A percentile compares a stretch with the other conserved stretches of the same genome.
Evolutionary conservation across 2,329 filamentous ascomycete genomes (phyloP).

Genomic region (Talaromyces amestolkiae): DNA sequence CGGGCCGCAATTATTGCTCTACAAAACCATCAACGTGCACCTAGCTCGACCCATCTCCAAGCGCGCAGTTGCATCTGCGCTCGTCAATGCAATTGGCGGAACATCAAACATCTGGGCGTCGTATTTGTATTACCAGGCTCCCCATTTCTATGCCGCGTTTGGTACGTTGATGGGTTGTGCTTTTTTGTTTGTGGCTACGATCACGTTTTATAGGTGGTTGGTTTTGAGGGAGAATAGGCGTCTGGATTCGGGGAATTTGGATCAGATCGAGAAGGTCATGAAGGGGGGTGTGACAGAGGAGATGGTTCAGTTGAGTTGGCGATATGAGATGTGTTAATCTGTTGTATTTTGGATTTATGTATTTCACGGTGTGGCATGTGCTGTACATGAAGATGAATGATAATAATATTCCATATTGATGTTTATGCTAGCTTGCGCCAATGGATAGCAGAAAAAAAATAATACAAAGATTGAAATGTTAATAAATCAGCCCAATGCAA

Average conservation of each 20-base stretch:
- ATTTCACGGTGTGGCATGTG: too few species aligned
- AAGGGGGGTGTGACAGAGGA: conserved; percentile 46
- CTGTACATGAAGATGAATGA: background rate
- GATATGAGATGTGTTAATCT: conserved; percentile 43
- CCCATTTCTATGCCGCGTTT: conserved; percentile 6
- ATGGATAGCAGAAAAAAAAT: background rate
- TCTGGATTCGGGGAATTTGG: conserved; percentile 38
- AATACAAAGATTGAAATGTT: conserved; percentile 2
- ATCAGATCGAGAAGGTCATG: conserved; percentile 39
- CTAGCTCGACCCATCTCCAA: conserved; percentile 55
- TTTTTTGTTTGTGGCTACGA: conserved; percentile 21
- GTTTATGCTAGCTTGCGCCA: conserved; percentile 5
- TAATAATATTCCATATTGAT: background rate
- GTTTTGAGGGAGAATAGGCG: conserved; percentile 41
- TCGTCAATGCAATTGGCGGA: conserved; percentile 53
- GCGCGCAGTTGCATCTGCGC: conserved; percentile 53
- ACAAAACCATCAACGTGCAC: conserved; percentile 51
- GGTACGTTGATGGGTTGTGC: conserved; percentile 31
- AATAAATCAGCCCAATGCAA: conserved; percentile 4
- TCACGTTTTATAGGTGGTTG: conserved; percentile 41
- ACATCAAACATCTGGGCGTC: conserved; percentile 17
- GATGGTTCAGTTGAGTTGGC: conserved; percentile 45
- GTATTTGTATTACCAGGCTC: background rate
- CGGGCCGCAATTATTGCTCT: conserved; percentile 49
- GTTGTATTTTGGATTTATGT: too few species aligned